A percentile compares a stretch with the other conserved stretches of the same genome.
Evolutionary conservation across 179 eudicot species (phyloP).

Genomic region (Nepenthes alata): DNA sequence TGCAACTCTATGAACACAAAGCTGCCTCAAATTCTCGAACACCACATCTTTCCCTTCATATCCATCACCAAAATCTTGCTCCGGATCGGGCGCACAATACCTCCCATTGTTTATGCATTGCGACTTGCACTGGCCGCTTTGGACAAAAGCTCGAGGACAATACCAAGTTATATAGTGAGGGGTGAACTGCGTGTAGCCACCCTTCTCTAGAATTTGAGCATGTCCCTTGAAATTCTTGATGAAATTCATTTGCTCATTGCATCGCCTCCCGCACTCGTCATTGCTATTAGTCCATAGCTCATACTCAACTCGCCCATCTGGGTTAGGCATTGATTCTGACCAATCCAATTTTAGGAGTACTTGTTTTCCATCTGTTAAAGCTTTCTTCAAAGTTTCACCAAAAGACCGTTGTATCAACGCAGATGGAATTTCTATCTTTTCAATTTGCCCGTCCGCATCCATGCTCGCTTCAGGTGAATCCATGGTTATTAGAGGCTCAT

Average conservation of each 20-base stretch:
- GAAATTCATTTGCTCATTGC: constrained; percentile 72
- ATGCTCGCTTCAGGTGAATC: constrained; percentile 62
- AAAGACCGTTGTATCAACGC: constrained; percentile 39
- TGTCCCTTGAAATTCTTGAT: constrained; percentile 63
- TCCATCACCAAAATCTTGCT: constrained; percentile 54
- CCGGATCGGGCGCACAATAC: constrained; percentile 83
- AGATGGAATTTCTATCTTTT: constrained; percentile 59
- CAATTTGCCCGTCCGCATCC: constrained; percentile 51
- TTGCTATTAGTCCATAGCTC: constrained; percentile 85
- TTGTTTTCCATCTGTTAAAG: constrained; percentile 29
- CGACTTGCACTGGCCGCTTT: constrained; percentile 50
- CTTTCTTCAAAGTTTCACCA: constrained; percentile 38
- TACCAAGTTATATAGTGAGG: constrained; percentile 87
- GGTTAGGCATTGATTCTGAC: constrained; percentile 81
- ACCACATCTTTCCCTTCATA: constrained; percentile 78
- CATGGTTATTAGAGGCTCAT: constrained; percentile 77
- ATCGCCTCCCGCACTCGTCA: constrained; percentile 68
- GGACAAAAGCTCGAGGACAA: constrained; percentile 49
- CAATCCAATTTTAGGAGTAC: constrained; percentile 64
- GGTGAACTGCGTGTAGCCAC: constrained; percentile 55
- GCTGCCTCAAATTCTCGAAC: constrained; percentile 67
- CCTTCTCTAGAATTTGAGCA: constrained; percentile 63
- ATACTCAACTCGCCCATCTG: constrained; percentile 59
- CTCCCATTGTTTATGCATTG: constrained; percentile 77
- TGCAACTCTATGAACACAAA: constrained; percentile 65